A percentile compares a stretch with the other conserved stretches of the same genome.
phyloP scores from a whole-genome alignment of 225 moss, liverwort and hornwort genomes.

The Marchantia paleacea region DNA sequence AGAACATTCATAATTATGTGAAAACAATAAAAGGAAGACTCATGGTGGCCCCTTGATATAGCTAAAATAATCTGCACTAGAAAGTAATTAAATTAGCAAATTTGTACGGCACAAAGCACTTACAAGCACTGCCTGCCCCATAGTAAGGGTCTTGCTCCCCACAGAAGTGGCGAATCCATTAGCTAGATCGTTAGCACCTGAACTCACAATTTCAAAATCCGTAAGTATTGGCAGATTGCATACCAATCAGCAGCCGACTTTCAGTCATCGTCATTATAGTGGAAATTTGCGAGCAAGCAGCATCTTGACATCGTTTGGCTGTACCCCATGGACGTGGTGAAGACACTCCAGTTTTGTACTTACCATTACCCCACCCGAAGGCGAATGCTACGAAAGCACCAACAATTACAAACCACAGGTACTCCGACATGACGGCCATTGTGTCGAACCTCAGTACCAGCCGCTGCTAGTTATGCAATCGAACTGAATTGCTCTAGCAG shows the following conservation, averaged over 20 bases:
- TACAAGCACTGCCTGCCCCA: slow-evolving; percentile 11
- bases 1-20: too few species aligned
- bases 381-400: slow-evolving; percentile 37
- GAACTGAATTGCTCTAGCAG: too few species aligned
- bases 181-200: slow-evolving; percentile 7
- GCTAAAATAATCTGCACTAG: too few species aligned
- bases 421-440: slow-evolving; percentile 29
- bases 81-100: too few species aligned
- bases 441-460: neutral
- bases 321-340: too few species aligned
- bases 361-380: slow-evolving; percentile 39
- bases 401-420: slow-evolving; percentile 33
- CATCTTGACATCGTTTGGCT: neutral
- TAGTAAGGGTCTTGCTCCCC: slow-evolving; percentile 15
- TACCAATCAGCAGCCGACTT: neutral
- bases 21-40: too few species aligned
- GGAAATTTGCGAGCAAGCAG: neutral
- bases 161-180: slow-evolving; percentile 15
- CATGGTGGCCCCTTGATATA: too few species aligned
- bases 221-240: too few species aligned
- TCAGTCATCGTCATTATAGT: too few species aligned
- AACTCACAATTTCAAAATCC: neutral
- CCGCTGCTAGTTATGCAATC: too few species aligned
- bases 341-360: too few species aligned
- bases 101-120: neutral